These are phyloP conservation scores for Pisolithus thermaeus DNA, from an alignment of 1,284 basidiomycete genomes.

Conservation along the genomic window DNA sequence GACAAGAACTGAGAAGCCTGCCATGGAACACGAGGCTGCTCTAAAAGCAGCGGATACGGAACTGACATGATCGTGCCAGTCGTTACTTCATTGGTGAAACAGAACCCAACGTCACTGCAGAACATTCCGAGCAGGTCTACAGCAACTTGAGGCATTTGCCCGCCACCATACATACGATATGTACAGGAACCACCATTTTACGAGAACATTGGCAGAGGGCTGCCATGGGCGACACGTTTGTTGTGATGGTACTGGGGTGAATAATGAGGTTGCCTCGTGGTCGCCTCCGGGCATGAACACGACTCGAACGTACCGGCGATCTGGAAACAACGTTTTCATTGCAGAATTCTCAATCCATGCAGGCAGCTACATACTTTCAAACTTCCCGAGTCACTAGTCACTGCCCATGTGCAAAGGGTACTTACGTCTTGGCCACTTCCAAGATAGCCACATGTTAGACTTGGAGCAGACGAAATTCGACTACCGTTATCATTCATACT, in stretches of 20 bases:
- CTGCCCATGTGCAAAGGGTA: no score
- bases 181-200: not conserved
- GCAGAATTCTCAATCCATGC: not conserved
- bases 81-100: slow-evolving; percentile 22
- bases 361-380: no score
- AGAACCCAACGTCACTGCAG: not conserved
- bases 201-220: slow-evolving; percentile 15
- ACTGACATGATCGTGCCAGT: slow-evolving; percentile 12
- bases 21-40: slow-evolving; percentile 30
- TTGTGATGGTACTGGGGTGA: slow-evolving; percentile 3
- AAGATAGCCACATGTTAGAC: no score
- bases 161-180: not conserved
- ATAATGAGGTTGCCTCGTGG: slow-evolving; percentile 29
- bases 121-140: not conserved
- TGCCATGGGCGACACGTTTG: slow-evolving; percentile 7
- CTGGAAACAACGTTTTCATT: slow-evolving; percentile 24
- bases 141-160: not conserved
- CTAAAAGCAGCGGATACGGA: slow-evolving; percentile 22
- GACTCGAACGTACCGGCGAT: not conserved
- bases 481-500: no score
- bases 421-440: no score
- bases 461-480: no score
- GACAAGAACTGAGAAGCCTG: slow-evolving; percentile 19
- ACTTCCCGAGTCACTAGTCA: no score
- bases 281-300: not conserved